phyloP scores from a whole-genome alignment of 2,329 filamentous ascomycete genomes.

The Penicillium sp. region DNA sequence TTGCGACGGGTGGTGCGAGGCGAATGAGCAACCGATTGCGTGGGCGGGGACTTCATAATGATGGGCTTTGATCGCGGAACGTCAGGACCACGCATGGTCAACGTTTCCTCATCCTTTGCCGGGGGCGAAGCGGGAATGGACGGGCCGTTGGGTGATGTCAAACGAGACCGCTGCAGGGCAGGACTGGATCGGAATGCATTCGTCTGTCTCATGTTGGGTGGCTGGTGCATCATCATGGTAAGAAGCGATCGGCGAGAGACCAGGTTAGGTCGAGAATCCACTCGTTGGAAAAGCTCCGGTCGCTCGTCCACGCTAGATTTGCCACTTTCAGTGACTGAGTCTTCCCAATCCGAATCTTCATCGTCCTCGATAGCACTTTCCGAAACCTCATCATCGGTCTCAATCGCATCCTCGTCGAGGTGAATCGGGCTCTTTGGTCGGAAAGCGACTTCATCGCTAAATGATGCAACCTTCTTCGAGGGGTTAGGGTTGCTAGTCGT shows the following conservation, averaged over 20 bases:
- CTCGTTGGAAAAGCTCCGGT: slow-evolving; percentile 79
- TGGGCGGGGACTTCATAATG: slow-evolving; percentile 67
- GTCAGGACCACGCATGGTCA: slow-evolving; percentile 62
- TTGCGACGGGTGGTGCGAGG: slow-evolving; percentile 89
- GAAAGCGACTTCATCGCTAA: slow-evolving; percentile 73
- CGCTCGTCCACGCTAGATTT: slow-evolving; percentile 76
- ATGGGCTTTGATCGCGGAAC: slow-evolving; percentile 79
- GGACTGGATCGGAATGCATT: slow-evolving; percentile 53
- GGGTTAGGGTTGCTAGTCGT: slow-evolving; percentile 28
- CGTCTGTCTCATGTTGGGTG: slow-evolving; percentile 67
- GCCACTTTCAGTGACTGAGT: slow-evolving; percentile 76
- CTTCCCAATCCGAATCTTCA: slow-evolving; percentile 63
- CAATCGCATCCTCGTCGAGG: slow-evolving; percentile 59
- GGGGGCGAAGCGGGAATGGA: slow-evolving; percentile 62
- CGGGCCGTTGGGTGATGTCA: slow-evolving; percentile 68
- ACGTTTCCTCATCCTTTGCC: slow-evolving; percentile 61
- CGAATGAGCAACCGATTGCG: slow-evolving; percentile 75
- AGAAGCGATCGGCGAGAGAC: slow-evolving; percentile 85
- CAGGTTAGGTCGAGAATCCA: slow-evolving; percentile 83
- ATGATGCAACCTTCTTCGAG: slow-evolving; percentile 76
- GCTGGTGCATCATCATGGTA: slow-evolving; percentile 83
- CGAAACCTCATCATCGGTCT: slow-evolving; percentile 68
- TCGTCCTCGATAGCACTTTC: slow-evolving; percentile 80
- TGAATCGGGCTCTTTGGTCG: slow-evolving; percentile 55
- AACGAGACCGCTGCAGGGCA: slow-evolving; percentile 55